Evolutionary conservation across 257 asterid genomes (phyloP), one percentile per base, ranked within the genome.

Genomic region (Linderniella brevidens): DNA sequence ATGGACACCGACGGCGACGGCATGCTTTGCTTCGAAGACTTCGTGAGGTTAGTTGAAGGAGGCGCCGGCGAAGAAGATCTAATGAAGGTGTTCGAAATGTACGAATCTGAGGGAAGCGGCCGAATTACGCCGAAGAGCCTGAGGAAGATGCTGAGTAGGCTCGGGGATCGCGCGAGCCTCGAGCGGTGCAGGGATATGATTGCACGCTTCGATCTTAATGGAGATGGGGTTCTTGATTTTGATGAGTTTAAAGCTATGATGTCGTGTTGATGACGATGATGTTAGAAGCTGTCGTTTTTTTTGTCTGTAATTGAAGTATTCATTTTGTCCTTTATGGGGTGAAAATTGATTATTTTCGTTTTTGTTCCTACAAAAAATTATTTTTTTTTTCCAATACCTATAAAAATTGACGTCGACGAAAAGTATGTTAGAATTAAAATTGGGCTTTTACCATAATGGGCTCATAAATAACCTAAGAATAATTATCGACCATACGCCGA

Each of bases 221-320:
- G 75, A 0, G 94, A 79, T 51, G 94, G 87, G 0, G 74, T 74
- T 47, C 75, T 82, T 0, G 53, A 56, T 37, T 77, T 77, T 58
- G 58, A 80, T 4, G 95, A 84, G 67, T 84, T 84, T 53, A 53
- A 60, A 67, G 37, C 67, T 44, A 84, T 84, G 93, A 84, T 80
- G 93, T 25, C 32, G 32, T 25, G 32, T 25, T n/a, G n/a, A n/a
- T n/a, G n/a, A n/a, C n/a, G n/a, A n/a, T n/a, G n/a, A n/a, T n/a
- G n/a, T n/a, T n/a, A n/a, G n/a, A n/a, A n/a, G n/a, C n/a, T n/a
- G n/a, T n/a, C n/a, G n/a, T n/a, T n/a, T n/a, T n/a, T n/a, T n/a
- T n/a, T n/a, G n/a, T n/a, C n/a, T n/a, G n/a, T n/a, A n/a, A n/a
- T n/a, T n/a, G n/a, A n/a, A n/a, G n/a, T n/a, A n/a, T n/a, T n/a